Conservation (phyloP, 192 early-diverging fungal genomes). For the Linnemannia elongata region DNA sequence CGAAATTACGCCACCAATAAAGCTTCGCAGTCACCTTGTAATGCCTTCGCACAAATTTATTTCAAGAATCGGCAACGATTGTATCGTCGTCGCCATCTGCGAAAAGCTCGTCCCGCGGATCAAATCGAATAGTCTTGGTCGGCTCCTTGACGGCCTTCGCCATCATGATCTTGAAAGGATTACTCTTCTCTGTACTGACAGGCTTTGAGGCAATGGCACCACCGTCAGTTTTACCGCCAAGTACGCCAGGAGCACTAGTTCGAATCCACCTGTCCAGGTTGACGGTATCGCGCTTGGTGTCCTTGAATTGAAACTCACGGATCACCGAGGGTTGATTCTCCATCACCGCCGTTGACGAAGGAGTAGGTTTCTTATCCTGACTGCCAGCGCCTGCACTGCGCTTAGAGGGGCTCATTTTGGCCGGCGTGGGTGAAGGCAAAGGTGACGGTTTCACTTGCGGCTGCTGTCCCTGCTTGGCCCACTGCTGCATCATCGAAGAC, state of each 20-base stretch:
- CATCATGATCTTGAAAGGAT: not conserved
- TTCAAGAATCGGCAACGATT: not conserved
- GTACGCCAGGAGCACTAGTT: not conserved
- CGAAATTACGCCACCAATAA: not conserved
- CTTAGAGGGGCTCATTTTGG: not conserved
- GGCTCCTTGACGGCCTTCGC: not conserved
- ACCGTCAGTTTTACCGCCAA: not conserved
- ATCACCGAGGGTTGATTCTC: not conserved
- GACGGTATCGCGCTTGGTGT: slow-evolving; percentile 15
- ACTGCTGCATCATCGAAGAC: slow-evolving; percentile 23
- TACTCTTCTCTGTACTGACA: not conserved
- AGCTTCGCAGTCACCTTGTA: not conserved
- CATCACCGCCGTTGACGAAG: not conserved
- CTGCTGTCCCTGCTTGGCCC: slow-evolving; percentile 5
- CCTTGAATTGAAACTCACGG: slow-evolving; percentile 17
- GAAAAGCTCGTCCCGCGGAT: slow-evolving; percentile 11
- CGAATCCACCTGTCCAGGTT: slow-evolving; percentile 41
- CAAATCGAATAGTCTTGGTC: slow-evolving; percentile 24
- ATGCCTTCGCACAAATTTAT: not conserved
- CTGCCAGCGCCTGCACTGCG: not conserved
- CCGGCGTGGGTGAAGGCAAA: not conserved
- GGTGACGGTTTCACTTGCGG: not conserved
- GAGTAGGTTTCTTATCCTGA: not conserved
- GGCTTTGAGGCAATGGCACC: not conserved
- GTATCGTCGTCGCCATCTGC: not conserved